phyloP scores from a whole-genome alignment of 1,284 basidiomycete species.

The Cronartium quercuum region DNA sequence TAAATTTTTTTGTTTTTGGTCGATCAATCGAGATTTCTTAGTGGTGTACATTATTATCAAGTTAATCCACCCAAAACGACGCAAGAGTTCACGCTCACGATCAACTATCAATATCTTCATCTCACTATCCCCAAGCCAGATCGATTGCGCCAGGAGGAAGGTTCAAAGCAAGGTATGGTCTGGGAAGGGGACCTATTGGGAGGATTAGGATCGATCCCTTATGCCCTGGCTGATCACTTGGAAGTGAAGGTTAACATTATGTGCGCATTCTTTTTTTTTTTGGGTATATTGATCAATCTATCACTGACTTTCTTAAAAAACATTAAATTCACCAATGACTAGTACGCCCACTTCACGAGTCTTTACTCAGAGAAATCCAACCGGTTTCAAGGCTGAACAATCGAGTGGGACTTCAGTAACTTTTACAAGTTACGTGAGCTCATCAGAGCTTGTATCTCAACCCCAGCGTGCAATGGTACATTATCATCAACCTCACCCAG shows the following conservation, averaged over 20 bases:
- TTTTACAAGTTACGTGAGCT: constrained; percentile 8
- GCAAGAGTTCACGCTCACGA: constrained; percentile 9
- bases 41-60: constrained; percentile 12
- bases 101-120: constrained; percentile 20
- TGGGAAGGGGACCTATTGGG: constrained; percentile 39
- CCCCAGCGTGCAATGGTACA: constrained; percentile 68
- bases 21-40: background rate
- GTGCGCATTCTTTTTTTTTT: constrained; percentile 5
- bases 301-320: background rate
- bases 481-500: constrained; percentile 71
- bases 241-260: constrained; percentile 31
- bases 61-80: constrained; percentile 17
- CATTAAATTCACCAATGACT: no score
- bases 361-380: background rate
- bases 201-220: constrained; percentile 28
- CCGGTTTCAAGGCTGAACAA: constrained; percentile 24
- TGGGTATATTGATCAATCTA: background rate
- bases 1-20: background rate
- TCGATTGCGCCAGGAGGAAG: constrained; percentile 14
- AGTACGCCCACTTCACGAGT: constrained; percentile 26
- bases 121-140: constrained; percentile 21
- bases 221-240: constrained; percentile 7
- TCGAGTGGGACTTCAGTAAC: constrained; percentile 10
- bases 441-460: constrained; percentile 45
- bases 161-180: constrained; percentile 20